These are phyloP conservation scores for Tillandsia leiboldiana DNA, from an alignment of 176 grass and related monocot species.

Conservation along the genomic window DNA sequence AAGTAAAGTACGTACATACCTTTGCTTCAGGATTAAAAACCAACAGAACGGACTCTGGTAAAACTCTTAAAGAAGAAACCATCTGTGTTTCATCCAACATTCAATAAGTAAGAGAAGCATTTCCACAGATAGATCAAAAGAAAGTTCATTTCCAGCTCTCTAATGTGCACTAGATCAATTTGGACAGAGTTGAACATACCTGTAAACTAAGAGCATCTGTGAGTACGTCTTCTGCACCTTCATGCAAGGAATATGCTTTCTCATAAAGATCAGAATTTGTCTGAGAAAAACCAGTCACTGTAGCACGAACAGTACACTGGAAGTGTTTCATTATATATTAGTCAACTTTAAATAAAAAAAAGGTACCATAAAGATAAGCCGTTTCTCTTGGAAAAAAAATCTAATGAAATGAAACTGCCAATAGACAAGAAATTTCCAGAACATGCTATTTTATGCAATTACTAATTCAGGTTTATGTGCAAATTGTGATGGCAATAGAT, in stretches of 20 bases:
- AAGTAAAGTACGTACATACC: conserved; percentile 36
- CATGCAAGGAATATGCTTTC: conserved; percentile 37
- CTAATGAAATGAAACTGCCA: neutral
- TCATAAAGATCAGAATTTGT: conserved; percentile 22
- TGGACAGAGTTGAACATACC: conserved; percentile 32
- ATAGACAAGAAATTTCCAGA: neutral
- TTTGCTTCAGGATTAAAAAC: conserved; percentile 73
- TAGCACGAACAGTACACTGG: conserved; percentile 70
- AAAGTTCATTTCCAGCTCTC: neutral
- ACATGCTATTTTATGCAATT: neutral
- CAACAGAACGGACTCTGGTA: conserved; percentile 59
- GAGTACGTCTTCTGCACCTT: conserved; percentile 28
- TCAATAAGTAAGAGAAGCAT: neutral
- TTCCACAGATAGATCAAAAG: neutral
- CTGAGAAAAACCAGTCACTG: conserved; percentile 40
- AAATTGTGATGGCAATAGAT: neutral
- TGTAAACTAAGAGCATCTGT: conserved; percentile 80
- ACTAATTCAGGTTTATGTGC: neutral
- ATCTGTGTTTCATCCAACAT: conserved; percentile 39
- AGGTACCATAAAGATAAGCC: neutral
- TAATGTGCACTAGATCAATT: neutral
- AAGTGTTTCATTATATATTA: conserved; percentile 26
- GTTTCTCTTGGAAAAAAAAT: conserved; percentile 1
- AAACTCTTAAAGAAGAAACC: conserved; percentile 73
- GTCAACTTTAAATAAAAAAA: conserved; percentile 21